Percentiles rank a stretch among this genome's conserved stretches.
phyloP scores from a whole-genome alignment of 768 basidiomycete species.

The Tephrocybe sp. region DNA sequence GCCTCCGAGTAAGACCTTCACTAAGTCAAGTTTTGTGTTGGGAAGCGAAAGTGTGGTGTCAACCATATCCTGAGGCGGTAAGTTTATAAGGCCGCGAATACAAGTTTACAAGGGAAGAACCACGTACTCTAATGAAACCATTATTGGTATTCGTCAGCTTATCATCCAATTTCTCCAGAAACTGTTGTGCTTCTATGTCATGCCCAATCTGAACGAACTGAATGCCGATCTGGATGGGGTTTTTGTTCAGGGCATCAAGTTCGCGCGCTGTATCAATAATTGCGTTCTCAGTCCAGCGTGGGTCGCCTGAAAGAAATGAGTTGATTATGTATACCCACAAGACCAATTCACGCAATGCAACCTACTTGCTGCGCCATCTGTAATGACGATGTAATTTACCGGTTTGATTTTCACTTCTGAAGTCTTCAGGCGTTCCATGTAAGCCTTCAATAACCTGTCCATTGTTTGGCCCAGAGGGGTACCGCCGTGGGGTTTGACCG shows the following conservation, averaged over 20 bases:
- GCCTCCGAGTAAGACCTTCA: constrained; percentile 63
- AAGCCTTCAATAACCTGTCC: background rate
- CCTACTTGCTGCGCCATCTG: constrained; percentile 1
- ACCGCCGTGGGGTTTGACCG: background rate
- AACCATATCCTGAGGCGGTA: constrained; percentile 51
- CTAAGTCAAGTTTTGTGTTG: constrained; percentile 42
- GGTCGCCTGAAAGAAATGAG: constrained; percentile 16
- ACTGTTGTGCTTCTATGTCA: constrained; percentile 27
- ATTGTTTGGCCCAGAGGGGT: constrained; percentile 2
- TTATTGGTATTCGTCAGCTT: background rate
- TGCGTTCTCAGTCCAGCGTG: constrained; percentile 38
- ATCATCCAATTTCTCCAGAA: background rate
- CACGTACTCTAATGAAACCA: constrained; percentile 37
- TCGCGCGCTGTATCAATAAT: constrained; percentile 39
- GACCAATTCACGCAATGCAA: background rate
- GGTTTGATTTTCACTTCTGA: background rate
- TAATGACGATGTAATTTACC: background rate
- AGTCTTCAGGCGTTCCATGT: background rate
- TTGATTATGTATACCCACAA: background rate
- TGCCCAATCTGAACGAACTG: constrained; percentile 12
- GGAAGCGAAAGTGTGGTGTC: constrained; percentile 53
- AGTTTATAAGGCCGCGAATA: no score
- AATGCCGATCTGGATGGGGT: constrained; percentile 36
- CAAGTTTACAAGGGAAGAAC: background rate
- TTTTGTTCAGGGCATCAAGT: constrained; percentile 43